Evolutionary conservation across 1,284 basidiomycete genomes (phyloP).

Genomic region (Neonothopanus nambi): DNA sequence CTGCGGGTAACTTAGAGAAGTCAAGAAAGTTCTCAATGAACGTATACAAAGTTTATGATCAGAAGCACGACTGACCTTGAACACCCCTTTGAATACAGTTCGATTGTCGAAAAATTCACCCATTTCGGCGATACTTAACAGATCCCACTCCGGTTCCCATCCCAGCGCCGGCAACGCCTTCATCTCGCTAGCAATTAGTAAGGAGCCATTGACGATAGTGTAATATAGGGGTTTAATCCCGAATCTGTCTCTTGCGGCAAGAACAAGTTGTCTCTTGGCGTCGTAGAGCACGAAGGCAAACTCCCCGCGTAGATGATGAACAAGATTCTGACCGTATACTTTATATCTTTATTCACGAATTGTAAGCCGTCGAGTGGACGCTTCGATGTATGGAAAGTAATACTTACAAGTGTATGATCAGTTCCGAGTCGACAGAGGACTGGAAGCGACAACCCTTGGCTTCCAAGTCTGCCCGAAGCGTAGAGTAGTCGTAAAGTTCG

Average conservation of each 20-base stretch:
- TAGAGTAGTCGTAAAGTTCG: slow-evolving; percentile 25
- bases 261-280: slow-evolving; percentile 15
- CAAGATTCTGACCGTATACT: slow-evolving; percentile 13
- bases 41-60: too few species aligned
- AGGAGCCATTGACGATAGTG: slow-evolving; percentile 18
- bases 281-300: slow-evolving; percentile 26
- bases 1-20: slow-evolving; percentile 10
- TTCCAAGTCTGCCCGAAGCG: slow-evolving; percentile 20
- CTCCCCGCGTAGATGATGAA: slow-evolving; percentile 20
- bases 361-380: too few species aligned
- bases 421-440: slow-evolving; percentile 20
- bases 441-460: slow-evolving; percentile 20
- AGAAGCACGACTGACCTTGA: slow-evolving; percentile 16
- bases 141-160: slow-evolving; percentile 24
- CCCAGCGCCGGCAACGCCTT: slow-evolving; percentile 23
- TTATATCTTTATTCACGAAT: slow-evolving; percentile 12
- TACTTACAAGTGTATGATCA: slow-evolving; percentile 19
- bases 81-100: slow-evolving; percentile 23
- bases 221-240: slow-evolving; percentile 27
- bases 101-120: slow-evolving; percentile 22
- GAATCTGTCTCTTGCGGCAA: slow-evolving; percentile 24
- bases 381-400: background rate
- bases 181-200: slow-evolving; percentile 24
- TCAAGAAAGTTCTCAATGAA: too few species aligned
- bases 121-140: slow-evolving; percentile 23